Evolutionary conservation across 495 filamentous ascomycete genomes (phyloP).

Genomic region (Evansstolkia leycettana): DNA sequence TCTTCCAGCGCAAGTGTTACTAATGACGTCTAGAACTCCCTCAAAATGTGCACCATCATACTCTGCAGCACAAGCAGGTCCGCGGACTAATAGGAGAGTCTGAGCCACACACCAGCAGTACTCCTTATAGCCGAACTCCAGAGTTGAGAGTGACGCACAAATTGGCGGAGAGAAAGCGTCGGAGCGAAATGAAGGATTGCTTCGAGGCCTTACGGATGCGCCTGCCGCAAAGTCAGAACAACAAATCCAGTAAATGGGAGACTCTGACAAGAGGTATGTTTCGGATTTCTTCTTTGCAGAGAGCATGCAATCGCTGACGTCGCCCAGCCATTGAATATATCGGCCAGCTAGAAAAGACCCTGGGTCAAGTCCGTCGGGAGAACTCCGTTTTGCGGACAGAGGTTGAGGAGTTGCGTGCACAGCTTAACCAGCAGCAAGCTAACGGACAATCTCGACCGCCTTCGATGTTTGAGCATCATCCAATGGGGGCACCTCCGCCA

Average conservation of each 20-base stretch:
- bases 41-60: slow-evolving; percentile 55
- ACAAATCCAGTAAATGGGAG: slow-evolving; percentile 98
- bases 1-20: slow-evolving; percentile 15
- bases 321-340: slow-evolving; percentile 34
- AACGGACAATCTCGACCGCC: slow-evolving; percentile 29
- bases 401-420: slow-evolving; percentile 29
- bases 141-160: slow-evolving; percentile 95
- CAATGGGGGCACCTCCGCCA: slow-evolving; percentile 16
- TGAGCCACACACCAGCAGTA: slow-evolving; percentile 39
- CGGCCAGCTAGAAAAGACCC: slow-evolving; percentile 20
- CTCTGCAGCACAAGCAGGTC: slow-evolving; percentile 62
- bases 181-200: slow-evolving; percentile 96
- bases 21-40: slow-evolving; percentile 30
- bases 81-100: slow-evolving; percentile 52
- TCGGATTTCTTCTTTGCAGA: neutral
- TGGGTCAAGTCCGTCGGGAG: slow-evolving; percentile 19
- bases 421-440: slow-evolving; percentile 39
- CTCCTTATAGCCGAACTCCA: slow-evolving; percentile 87
- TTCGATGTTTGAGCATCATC: slow-evolving; percentile 30
- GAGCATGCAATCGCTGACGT: neutral
- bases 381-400: slow-evolving; percentile 44
- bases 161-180: slow-evolving; percentile 85
- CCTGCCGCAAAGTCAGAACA: slow-evolving; percentile 74
- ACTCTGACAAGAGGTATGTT: slow-evolving; percentile 81
- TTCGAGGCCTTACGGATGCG: slow-evolving; percentile 78